phyloP scores from a whole-genome alignment of 352 stramenopile genomes.

The Pythium folliculosum region DNA sequence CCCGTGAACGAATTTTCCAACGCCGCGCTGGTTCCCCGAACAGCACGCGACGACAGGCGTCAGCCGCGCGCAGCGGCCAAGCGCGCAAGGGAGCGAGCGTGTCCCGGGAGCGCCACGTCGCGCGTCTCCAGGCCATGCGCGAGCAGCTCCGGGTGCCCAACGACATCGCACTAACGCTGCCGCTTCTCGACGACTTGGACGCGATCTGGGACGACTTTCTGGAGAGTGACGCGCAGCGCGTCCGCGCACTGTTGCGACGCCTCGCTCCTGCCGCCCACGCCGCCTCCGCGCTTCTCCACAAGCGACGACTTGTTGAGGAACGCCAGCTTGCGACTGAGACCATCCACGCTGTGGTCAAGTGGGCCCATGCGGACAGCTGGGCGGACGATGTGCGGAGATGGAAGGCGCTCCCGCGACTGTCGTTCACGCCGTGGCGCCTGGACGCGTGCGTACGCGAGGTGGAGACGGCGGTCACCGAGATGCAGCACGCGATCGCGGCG shows the following conservation, averaged over 20 bases:
- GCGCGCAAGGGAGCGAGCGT: background rate
- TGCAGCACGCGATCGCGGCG: background rate
- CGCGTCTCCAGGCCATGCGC: background rate
- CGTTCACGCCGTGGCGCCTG: background rate
- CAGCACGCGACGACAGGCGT: too few species aligned
- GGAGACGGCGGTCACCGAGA: background rate
- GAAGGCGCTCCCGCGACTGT: background rate
- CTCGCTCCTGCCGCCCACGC: background rate
- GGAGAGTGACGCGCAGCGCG: slow-evolving; percentile 6
- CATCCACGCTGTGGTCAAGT: background rate
- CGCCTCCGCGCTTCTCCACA: background rate
- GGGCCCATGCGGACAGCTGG: background rate
- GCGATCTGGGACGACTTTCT: slow-evolving; percentile 16
- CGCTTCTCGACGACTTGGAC: background rate
- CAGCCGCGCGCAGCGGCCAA: too few species aligned
- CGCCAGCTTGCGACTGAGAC: background rate
- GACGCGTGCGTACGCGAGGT: background rate
- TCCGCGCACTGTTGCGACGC: background rate
- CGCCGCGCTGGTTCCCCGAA: too few species aligned
- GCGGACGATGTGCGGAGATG: background rate
- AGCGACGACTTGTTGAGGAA: background rate
- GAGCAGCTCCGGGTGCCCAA: background rate
- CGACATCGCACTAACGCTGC: background rate
- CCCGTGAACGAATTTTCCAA: too few species aligned
- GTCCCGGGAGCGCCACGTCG: background rate